These are phyloP conservation scores for Rutstroemia sp. DNA, from an alignment of 2,329 filamentous ascomycete species.

Conservation along the genomic window DNA sequence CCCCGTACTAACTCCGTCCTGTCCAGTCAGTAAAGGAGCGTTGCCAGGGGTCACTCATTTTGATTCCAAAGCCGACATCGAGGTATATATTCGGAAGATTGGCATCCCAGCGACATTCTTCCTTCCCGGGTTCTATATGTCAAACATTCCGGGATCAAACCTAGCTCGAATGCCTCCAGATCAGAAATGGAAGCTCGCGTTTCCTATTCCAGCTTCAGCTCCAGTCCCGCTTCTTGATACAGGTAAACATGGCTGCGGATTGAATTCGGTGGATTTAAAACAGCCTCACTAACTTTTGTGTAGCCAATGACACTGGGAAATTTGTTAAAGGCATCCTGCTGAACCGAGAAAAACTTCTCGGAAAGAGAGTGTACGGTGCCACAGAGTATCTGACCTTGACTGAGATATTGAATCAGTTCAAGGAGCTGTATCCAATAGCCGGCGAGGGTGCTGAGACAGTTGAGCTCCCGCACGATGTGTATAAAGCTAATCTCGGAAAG, in stretches of 20 bases:
- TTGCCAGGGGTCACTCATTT: constrained; percentile 35
- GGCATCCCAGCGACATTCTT: constrained; percentile 42
- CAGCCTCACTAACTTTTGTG: background rate
- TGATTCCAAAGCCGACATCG: constrained; percentile 32
- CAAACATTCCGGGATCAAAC: constrained; percentile 34
- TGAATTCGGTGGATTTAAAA: too few relatives aligned
- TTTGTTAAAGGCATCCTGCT: constrained; percentile 29
- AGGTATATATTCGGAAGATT: constrained; percentile 30
- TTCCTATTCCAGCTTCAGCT: constrained; percentile 26
- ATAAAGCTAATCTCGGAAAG: constrained; percentile 31
- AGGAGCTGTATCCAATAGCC: constrained; percentile 33
- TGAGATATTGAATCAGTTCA: constrained; percentile 35
- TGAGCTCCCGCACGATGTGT: constrained; percentile 35
- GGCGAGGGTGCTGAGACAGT: constrained; percentile 33
- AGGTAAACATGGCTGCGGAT: background rate
- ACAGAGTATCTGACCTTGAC: constrained; percentile 35
- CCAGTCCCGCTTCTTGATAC: constrained; percentile 30
- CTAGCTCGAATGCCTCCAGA: constrained; percentile 23
- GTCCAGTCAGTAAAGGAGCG: constrained; percentile 33
- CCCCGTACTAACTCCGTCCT: background rate
- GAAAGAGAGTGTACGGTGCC: constrained; percentile 37
- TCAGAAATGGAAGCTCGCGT: constrained; percentile 26
- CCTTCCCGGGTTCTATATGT: constrained; percentile 44
- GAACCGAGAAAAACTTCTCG: constrained; percentile 33
- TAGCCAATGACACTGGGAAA: constrained; percentile 30